Base-by-base conservation (phyloP, 768 basidiomycete genomes). In the Tephrocybe sp. region DNA sequence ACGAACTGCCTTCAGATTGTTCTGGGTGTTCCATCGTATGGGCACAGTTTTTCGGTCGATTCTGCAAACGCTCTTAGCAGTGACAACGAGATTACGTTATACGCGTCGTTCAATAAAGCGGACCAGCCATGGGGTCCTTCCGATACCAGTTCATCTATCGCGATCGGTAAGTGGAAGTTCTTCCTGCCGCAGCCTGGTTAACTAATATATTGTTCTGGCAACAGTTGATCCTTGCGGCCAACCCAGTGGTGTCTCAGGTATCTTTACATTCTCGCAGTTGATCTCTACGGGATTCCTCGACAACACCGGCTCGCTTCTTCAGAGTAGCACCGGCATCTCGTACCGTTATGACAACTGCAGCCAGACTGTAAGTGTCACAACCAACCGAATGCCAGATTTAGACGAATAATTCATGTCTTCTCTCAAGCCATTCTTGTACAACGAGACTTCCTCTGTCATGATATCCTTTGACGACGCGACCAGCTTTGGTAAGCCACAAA, bases 11-110 rank as follows among this genome's bases (percentile, higher is more conserved):
- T 25, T 25, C 41, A 76, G 69, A 83, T 95, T 48, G 78, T 88
- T 15, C 80, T 97, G 30, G 94, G 91, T 44, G 80, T 97, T 0
- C 74, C 92, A 1, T 68, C 85, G 12, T 96, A 92, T 64, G 90
- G 88, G 1, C 91, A 90, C 65, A 79, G 86, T 32, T 94, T 73
- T 75, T 51, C 54, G 26, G 83, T 88, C 27, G 19, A 57, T 4
- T 54, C 59, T 13, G 51, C 57, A 5, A 60, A 61, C 13, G 83
- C 84, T 0, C 52, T 76, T 54, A 49, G 58, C 8, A 48, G 53
- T 16, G 58, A 55, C n/a, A 44, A 48, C 31, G 41, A 58, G 9
- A 58, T 87, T 13, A 66, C 67, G 6, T 38, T 74, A 5, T 83
- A 75, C 62, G 75, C 84, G 1, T 39, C 73, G 0, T 87, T 86